Base-by-base conservation (phyloP, 2,329 filamentous ascomycete genomes). In the Elsinoe fawcettii region DNA sequence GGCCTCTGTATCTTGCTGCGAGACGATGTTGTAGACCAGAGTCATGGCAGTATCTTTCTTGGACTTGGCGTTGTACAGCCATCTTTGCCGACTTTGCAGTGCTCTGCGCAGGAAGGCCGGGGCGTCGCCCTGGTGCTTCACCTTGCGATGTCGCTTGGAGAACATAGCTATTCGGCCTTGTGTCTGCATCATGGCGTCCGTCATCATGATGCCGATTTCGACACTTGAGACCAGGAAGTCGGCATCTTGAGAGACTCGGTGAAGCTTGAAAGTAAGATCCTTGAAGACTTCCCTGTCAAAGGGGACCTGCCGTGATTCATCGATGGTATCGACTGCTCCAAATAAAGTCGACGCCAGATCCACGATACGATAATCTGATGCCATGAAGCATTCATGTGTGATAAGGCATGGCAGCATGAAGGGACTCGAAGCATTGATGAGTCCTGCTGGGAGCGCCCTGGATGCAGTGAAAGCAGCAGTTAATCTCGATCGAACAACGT, bases 1-100 rank as follows among this genome's bases (percentile, higher is more conserved):
- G 32, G 65, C 68, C 2, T 64, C 60, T 0, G 64, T 63, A 47
- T 70, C 67, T 44, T 66, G 61, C 57, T 68, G 67, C n/a, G 66
- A 67, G 44, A 67, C 64, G 16, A 68, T 61, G 34, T 63, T 60
- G 46, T 60, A 63, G 11, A 64, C 61, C 5, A 64, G 36, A 22
- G 57, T 61, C 62, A 65, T 64, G 5, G 60, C 59, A 11, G 36
- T 60, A 16, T 66, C 61, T 23, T 66, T 64, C 9, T 63, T 22
- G 6, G 53, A 54, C 46, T 61, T 62, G 56, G 64, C 63, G 27
- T 62, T 64, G n/a, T 49, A 14, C 25, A 65, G 58, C 63, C 62
- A 64, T n/a, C 49, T 18, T 12, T 27, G 49, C 8, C 32, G 23
- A 34, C 27, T 34, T 7, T 34, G 18, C 8, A 53, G 32, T 5